Evolutionary conservation across 2,329 filamentous ascomycete species (phyloP), one percentile per base, ranked within the genome.

Genomic region (Orbilia brochopaga): DNA sequence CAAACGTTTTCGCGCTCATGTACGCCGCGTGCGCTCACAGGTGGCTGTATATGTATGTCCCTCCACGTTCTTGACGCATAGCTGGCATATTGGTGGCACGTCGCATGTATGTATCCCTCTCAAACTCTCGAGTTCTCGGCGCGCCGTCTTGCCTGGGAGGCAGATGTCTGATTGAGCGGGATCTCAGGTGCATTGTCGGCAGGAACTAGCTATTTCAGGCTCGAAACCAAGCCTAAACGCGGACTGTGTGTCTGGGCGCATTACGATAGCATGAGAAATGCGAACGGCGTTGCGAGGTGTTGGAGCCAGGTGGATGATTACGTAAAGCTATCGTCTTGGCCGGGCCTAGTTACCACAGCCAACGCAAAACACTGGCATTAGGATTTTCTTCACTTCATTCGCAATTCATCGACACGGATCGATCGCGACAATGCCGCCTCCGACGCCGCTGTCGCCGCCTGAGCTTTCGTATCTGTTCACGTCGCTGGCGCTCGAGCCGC

Each of bases 381-480:
- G n/a, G n/a, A 15, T 27, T 50, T 55, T 58, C 46, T 58, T 48
- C 17, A 35, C 23, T 19, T 55, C 10, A 62, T 11, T 50, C 37
- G 44, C 40, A 55, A 35, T 27, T 44, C 46, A 21, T 56, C 60
- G 50, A 66, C 55, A 46, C n/a, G 42, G 24, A n/a, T 51, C 53
- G 11, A 61, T 21, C 30, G 10, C 32, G 13, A 70, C 19, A 23
- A 89, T 91, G 86, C 83, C 88, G 44, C 85, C 86, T 75, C 83
- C 80, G 77, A 86, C 87, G 77, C 88, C 91, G 76, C 88, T 97
- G 80, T 97, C 92, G 60, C 93, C 94, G 53, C 92, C 94, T 78
- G 94, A 99, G 82, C 90, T 99, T 77, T 92, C 92, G 76, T 99
- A 97, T 82, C 87, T 97, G 57, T 91, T 96, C 83, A 87, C 86